Percentiles rank a stretch among this genome's conserved stretches.
phyloP scores from a whole-genome alignment of 108 stramenopile genomes.

The Mediolabrus comicus region DNA sequence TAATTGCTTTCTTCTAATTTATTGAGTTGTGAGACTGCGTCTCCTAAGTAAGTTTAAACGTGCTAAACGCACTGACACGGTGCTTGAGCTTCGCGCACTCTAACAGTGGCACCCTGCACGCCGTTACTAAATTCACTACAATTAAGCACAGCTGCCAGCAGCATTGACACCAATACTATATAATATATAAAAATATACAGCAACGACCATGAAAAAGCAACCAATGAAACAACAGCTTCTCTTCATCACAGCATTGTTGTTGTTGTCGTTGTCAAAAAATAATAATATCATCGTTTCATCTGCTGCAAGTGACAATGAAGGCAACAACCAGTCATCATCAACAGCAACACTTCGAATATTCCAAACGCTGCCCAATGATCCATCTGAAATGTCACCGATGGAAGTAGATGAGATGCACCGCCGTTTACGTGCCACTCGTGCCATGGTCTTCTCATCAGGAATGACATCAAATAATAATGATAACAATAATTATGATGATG shows the following conservation, averaged over 20 bases:
- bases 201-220: neutral
- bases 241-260: neutral
- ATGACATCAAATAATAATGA: neutral
- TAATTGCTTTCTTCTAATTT: too few relatives aligned
- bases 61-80: too few relatives aligned
- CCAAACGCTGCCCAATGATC: conserved; percentile 31
- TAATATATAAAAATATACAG: too few relatives aligned
- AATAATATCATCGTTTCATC: neutral
- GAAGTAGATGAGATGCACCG: conserved; percentile 16
- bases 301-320: neutral
- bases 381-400: conserved; percentile 9
- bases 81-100: too few relatives aligned
- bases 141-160: too few relatives aligned
- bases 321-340: neutral
- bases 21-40: too few relatives aligned
- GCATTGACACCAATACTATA: too few relatives aligned
- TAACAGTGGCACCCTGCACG: too few relatives aligned
- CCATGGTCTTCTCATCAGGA: conserved; percentile 29
- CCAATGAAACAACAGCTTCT: neutral
- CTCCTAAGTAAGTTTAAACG: too few relatives aligned
- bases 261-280: too few relatives aligned
- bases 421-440: conserved; percentile 29
- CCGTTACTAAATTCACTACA: too few relatives aligned
- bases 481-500: neutral
- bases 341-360: conserved; percentile 12